Conservation (phyloP, 2,329 filamentous ascomycete genomes). For the Sphaerulina populicola region DNA sequence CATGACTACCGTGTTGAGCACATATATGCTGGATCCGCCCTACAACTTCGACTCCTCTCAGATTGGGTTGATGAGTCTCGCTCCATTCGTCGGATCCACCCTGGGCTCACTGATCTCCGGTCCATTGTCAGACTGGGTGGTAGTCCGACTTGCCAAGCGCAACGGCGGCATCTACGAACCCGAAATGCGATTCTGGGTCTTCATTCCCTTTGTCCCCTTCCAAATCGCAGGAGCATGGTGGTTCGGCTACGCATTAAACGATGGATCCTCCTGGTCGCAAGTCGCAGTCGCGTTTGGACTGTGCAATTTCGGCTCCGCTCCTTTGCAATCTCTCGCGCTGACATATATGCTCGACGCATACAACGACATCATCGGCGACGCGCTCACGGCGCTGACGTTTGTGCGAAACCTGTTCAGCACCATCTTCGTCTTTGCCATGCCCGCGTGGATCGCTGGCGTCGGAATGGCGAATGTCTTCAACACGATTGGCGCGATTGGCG, state of each 20-base stretch:
- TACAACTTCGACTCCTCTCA: conserved; percentile 44
- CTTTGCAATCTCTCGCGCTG: conserved; percentile 32
- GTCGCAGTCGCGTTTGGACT: conserved; percentile 36
- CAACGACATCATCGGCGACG: conserved; percentile 42
- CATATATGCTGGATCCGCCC: conserved; percentile 32
- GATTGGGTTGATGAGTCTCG: conserved; percentile 46
- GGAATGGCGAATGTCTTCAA: conserved; percentile 39
- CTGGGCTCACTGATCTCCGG: conserved; percentile 42
- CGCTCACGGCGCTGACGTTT: conserved; percentile 41
- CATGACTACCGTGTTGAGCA: conserved; percentile 33
- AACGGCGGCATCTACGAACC: conserved; percentile 34
- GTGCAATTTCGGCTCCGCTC: conserved; percentile 33
- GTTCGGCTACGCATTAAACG: conserved; percentile 33
- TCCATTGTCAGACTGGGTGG: conserved; percentile 41
- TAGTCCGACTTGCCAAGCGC: conserved; percentile 28
- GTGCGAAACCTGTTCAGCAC: conserved; percentile 40
- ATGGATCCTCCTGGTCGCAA: conserved; percentile 23
- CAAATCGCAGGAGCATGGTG: conserved; percentile 32
- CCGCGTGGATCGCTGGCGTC: conserved; percentile 36
- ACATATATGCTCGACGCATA: conserved; percentile 38
- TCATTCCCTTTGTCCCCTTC: conserved; percentile 29
- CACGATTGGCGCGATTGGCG: conserved; percentile 33
- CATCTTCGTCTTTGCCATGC: conserved; percentile 41
- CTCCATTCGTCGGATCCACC: conserved; percentile 43
- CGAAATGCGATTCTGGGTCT: conserved; percentile 32